Evolutionary conservation across 352 stramenopile genomes (phyloP), one percentile per base, ranked within the genome.

Genomic region (Globisporangium camurandrum): DNA sequence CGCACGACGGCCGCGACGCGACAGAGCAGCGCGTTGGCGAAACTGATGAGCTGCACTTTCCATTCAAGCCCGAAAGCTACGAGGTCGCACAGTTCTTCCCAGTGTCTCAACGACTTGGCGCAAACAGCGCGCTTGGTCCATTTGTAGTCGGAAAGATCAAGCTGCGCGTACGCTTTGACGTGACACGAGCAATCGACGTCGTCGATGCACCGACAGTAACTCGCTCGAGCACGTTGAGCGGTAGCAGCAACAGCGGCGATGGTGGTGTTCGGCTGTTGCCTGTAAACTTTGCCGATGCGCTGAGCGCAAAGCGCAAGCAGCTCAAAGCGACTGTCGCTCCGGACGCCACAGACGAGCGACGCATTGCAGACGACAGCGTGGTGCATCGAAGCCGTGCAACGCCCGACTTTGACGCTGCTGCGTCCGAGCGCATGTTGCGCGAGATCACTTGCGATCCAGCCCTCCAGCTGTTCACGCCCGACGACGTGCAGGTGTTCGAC

Each of bases 281-380:
- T 22, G 44, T 22, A 2, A 66, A 64, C 24, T 68, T 76, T 46
- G 51, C 50, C 37, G 57, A 70, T 47, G 64, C 57, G 16, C 56
- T 76, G 4, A 57, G 64, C 37, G 40, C 64, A 11, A 71, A 75
- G 38, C 63, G 63, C 14, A 75, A 75, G 37, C 64, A 75, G 42
- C 60, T 75, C 39, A 67, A 64, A 58, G 51, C 57, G 10, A 62
- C 63, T 11, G 54, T 75, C 22, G 50, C 53, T 3, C 63, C 63
- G 31, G 63, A 54, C 17, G 9, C 16, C 33, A 22, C 1, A 24
- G 20, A 5, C 10, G 26, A 26, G 24, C 26, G 22, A 14, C 14
- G 30, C 30, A 19, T 11, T 12, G 17, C n/a, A n/a, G n/a, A 4
- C 17, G 42, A 38, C 42, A 34, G 42, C 12, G 5, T 10, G 7